Percentiles rank a stretch among this genome's conserved stretches.
Conservation (phyloP, 129 eudicot genomes). For the Artemisia annua region DNA sequence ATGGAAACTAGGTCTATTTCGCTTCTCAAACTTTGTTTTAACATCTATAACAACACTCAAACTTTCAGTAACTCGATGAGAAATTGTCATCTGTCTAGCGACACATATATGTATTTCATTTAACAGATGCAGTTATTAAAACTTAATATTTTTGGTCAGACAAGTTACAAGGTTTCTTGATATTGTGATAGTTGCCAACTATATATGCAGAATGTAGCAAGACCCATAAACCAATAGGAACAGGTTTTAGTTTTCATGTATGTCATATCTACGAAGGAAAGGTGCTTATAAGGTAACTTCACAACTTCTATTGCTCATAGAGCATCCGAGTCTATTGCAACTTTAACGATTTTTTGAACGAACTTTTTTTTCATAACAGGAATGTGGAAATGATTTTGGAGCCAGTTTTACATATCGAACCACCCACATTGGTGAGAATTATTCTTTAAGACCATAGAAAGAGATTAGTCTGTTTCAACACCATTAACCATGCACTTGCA, state of each 20-base stretch:
- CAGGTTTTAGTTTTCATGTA: conserved; percentile 63
- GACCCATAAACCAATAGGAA: conserved; percentile 57
- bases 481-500: too few species aligned
- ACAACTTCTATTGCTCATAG: background rate
- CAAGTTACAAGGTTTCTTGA: background rate
- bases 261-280: conserved; percentile 79
- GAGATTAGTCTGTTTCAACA: background rate
- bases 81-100: background rate
- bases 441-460: background rate
- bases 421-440: conserved; percentile 55
- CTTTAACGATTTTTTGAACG: background rate
- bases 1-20: conserved; percentile 63
- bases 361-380: conserved; percentile 32
- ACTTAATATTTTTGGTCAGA: background rate
- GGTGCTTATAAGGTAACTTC: conserved; percentile 58
- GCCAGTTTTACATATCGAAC: conserved; percentile 60
- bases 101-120: background rate
- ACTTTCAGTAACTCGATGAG: too few species aligned
- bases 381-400: conserved; percentile 82
- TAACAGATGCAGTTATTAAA: background rate
- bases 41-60: too few species aligned
- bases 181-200: background rate
- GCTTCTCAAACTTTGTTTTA: background rate
- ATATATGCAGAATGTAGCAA: conserved; percentile 52
- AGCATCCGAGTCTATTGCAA: background rate